These are phyloP conservation scores for Chrysosporium queenslandicum DNA, from an alignment of 2,329 filamentous ascomycete genomes.

Conservation along the genomic window DNA sequence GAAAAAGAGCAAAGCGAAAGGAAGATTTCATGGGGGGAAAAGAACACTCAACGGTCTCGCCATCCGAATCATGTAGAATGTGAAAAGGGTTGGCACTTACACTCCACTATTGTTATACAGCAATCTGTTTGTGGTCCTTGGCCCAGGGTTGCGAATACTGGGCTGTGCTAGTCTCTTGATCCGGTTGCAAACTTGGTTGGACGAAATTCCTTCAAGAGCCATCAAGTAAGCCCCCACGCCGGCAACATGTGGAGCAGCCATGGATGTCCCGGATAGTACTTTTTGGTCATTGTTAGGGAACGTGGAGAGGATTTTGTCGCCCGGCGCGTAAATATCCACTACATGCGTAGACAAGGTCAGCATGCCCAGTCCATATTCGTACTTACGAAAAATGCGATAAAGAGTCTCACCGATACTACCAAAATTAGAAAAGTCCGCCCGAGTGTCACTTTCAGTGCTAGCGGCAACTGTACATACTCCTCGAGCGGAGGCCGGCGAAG, in stretches of 20 bases:
- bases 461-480: conserved; percentile 36
- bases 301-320: conserved; percentile 42
- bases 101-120: conserved; percentile 23
- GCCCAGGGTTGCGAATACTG: conserved; percentile 18
- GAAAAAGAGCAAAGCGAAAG: neutral
- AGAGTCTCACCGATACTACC: conserved; percentile 26
- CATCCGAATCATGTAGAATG: neutral
- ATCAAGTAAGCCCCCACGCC: conserved; percentile 47
- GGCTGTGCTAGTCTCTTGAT: conserved; percentile 46
- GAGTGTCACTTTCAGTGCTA: conserved; percentile 26
- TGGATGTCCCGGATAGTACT: conserved; percentile 30
- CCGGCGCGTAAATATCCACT: conserved; percentile 50
- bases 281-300: conserved; percentile 43
- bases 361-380: neutral
- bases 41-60: neutral
- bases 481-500: conserved; percentile 31
- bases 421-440: conserved; percentile 36
- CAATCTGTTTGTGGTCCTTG: conserved; percentile 24
- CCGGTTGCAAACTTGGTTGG: conserved; percentile 37
- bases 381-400: neutral
- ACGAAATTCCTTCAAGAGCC: conserved; percentile 42
- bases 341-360: neutral
- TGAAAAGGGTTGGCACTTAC: neutral
- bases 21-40: neutral
- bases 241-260: conserved; percentile 39